Percentiles rank a stretch among this genome's conserved stretches.
Conservation (phyloP, 441 rosid species). For the Populus hybrid region DNA sequence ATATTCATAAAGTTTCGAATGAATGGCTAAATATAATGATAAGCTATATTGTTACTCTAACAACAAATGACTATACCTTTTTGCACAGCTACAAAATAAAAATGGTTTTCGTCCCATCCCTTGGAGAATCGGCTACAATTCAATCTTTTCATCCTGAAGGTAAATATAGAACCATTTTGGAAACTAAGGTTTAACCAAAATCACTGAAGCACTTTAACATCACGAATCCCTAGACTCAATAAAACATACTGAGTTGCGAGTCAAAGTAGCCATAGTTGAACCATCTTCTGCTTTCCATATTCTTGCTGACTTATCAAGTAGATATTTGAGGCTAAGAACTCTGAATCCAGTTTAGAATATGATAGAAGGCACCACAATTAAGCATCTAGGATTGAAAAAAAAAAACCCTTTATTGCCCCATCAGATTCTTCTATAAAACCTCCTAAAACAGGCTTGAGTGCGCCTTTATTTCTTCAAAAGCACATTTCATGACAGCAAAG, state of each 20-base stretch:
- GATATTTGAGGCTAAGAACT: conserved; percentile 87
- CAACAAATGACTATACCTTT: conserved; percentile 41
- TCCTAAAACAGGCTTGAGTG: background rate
- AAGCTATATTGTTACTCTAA: background rate
- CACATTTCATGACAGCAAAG: background rate
- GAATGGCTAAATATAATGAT: background rate
- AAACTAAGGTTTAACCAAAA: conserved; percentile 15
- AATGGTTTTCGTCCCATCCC: conserved; percentile 96
- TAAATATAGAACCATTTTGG: conserved; percentile 14
- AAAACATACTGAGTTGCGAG: conserved; percentile 63
- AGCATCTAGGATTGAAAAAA: background rate
- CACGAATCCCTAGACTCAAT: conserved; percentile 1
- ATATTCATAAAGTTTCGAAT: conserved; percentile 18
- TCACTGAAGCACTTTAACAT: background rate
- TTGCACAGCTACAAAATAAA: conserved; percentile 76
- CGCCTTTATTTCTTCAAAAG: background rate
- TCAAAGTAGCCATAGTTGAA: conserved; percentile 59
- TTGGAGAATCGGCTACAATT: conserved; percentile 82
- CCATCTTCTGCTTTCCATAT: conserved; percentile 94
- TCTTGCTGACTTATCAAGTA: conserved; percentile 92
- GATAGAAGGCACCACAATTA: conserved; percentile 15
- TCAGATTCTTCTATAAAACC: background rate
- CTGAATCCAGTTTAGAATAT: conserved; percentile 78
- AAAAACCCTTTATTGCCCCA: background rate
- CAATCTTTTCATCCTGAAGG: conserved; percentile 78